Percentiles rank a stretch among this genome's conserved stretches.
phyloP scores from a whole-genome alignment of 1,139 yeast species.

The Suhomyces yuchorum region DNA sequence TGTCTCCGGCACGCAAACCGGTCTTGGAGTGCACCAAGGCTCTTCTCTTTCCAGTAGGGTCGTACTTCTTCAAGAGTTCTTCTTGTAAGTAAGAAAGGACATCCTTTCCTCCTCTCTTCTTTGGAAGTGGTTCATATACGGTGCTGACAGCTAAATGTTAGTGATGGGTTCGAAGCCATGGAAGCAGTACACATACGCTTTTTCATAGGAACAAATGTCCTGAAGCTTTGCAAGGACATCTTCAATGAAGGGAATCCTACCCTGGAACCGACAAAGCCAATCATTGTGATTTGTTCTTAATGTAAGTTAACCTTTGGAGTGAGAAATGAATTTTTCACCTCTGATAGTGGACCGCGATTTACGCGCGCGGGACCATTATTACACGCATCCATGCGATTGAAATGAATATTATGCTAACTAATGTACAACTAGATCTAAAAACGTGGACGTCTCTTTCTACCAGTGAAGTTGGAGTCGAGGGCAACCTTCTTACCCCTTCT shows the following conservation, averaged over 20 bases:
- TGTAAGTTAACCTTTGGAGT: no score
- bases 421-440: conserved; percentile 44
- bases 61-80: conserved; percentile 58
- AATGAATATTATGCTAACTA: conserved; percentile 8
- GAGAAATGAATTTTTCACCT: conserved; percentile 5
- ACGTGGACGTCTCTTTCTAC: conserved; percentile 85
- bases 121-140: conserved; percentile 57
- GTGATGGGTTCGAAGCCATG: conserved; percentile 10
- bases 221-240: conserved; percentile 17
- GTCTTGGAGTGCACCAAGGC: conserved; percentile 52
- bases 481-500: conserved; percentile 91
- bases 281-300: conserved; percentile 17
- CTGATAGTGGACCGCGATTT: conserved; percentile 1
- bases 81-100: conserved; percentile 51
- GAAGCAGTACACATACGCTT: conserved; percentile 21
- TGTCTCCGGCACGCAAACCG: conserved; percentile 78
- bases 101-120: conserved; percentile 51
- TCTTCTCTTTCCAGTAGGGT: conserved; percentile 73
- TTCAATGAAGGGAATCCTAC: conserved; percentile 16
- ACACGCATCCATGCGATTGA: conserved; percentile 4
- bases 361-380: background rate
- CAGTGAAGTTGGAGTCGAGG: conserved; percentile 87
- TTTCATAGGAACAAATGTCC: conserved; percentile 26
- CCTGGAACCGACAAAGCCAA: conserved; percentile 18
- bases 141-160: conserved; percentile 30